These are phyloP conservation scores for Colletotrichum australisinense DNA, from an alignment of 2,329 filamentous ascomycete genomes.

Conservation along the genomic window DNA sequence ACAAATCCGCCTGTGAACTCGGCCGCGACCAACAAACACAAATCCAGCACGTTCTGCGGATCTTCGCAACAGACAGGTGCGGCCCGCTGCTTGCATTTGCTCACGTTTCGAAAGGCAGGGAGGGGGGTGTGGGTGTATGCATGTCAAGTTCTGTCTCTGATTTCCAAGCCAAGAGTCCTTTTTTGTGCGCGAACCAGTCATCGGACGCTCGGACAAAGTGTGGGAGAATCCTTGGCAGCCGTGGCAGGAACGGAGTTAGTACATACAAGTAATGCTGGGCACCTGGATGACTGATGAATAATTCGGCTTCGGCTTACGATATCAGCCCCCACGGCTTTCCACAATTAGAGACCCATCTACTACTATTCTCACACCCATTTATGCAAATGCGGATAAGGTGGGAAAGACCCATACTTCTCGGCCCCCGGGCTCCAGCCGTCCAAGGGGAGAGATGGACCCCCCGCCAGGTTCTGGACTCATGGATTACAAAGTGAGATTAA, in stretches of 20 bases:
- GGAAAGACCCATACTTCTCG: neutral
- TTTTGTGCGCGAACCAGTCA: neutral
- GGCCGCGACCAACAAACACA: neutral
- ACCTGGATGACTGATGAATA: conserved; percentile 21
- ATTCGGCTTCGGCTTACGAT: conserved; percentile 28
- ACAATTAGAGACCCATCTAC: neutral
- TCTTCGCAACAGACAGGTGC: neutral
- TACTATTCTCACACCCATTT: neutral
- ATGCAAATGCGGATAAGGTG: neutral
- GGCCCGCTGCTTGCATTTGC: conserved; percentile 13
- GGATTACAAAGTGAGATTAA: conserved; percentile 6
- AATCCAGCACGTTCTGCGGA: neutral
- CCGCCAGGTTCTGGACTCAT: conserved; percentile 16
- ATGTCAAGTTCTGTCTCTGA: neutral
- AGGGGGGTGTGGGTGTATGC: neutral
- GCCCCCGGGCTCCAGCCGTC: neutral
- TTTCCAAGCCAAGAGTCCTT: conserved; percentile 1
- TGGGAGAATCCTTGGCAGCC: neutral
- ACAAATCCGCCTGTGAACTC: neutral
- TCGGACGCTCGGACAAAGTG: conserved; percentile 12
- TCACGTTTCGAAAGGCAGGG: neutral
- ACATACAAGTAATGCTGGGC: too few relatives aligned
- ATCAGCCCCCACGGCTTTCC: neutral
- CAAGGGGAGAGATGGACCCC: neutral
- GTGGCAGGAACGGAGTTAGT: too few relatives aligned